Evolutionary conservation across 306 rosid species (phyloP).

Genomic region (Fragaria ananassa): DNA sequence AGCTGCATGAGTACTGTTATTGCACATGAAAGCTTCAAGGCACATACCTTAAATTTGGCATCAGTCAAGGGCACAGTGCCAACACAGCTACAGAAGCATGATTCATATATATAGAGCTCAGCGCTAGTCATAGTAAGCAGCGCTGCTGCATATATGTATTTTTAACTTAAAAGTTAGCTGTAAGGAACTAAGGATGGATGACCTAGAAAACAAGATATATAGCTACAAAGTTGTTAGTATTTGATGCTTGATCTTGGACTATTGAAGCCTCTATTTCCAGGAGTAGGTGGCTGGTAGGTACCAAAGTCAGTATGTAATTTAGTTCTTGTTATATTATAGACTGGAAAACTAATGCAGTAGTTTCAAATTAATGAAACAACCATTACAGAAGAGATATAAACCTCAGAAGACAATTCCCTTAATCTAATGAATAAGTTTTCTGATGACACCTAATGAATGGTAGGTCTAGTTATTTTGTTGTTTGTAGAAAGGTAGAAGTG

Average conservation of each 20-base stretch:
- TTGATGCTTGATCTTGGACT: neutral
- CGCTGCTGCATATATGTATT: neutral
- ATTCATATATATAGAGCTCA: neutral
- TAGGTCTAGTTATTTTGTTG: neutral
- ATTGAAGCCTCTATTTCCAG: neutral
- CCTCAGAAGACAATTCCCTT: neutral
- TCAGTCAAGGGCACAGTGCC: neutral
- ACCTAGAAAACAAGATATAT: neutral
- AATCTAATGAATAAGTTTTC: neutral
- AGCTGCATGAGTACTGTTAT: neutral
- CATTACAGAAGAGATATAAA: neutral
- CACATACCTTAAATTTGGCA: slow-evolving; percentile 6
- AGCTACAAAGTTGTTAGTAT: neutral
- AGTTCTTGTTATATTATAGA: neutral
- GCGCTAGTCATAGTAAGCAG: neutral
- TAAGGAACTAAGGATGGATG: neutral
- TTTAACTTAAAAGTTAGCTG: neutral
- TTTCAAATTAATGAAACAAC: neutral
- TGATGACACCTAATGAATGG: neutral
- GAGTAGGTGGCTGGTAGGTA: neutral
- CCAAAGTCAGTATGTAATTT: neutral
- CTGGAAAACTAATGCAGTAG: neutral
- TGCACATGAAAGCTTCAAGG: slow-evolving; percentile 8
- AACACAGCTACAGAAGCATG: neutral
- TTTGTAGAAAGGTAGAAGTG: neutral